Base-by-base conservation (phyloP, 2,329 filamentous ascomycete genomes). In the Talaromyces funiculosus region DNA sequence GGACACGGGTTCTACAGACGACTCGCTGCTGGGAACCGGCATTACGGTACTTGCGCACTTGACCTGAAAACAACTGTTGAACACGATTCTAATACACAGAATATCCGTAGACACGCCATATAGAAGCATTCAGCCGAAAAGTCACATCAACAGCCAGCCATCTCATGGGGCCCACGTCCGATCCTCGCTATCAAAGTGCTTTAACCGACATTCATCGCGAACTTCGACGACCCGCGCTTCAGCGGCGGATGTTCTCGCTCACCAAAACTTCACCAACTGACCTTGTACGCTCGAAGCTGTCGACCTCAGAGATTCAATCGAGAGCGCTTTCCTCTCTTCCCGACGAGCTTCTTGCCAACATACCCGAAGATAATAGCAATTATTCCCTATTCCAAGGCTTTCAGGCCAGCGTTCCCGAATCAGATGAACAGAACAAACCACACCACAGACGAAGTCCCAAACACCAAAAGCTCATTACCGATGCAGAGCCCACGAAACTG, bases 341-440 rank as follows among this genome's bases (percentile, higher is more conserved):
- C 54, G 93, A 99, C 76, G 92, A 97, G 64, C 84, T 99, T 67
- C 84, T 99, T 51, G 81, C 81, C 66, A 92, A 96, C 72, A 93
- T 97, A 55, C 94, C 94, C 67, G 91, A 96, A 63, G 84, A 88
- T 71, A 86, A 88, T 22, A 95, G 90, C 75, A 81, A 86, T 16
- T 99, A 96, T 78, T 97, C 92, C 42, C 82, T 99, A 47, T 97
- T 99, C 74, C 90, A 99, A 75, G 94, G 94, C 66, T 99, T 99
- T 75, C 88, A 96, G 77, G 94, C 93, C 53, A 92, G 87, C 64
- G 82, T 96, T 64, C 92, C 92, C 2, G 89, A 94, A 60, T 77
- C 81, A 53, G 79, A 78, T 57, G 84, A 88, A 64, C 84, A 84
- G 66, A 87, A 88, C 72, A 90, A 88, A 72, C 84, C 86, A 67